Percentiles rank a stretch among this genome's conserved stretches.
phyloP scores from a whole-genome alignment of 2,329 filamentous ascomycete genomes.

The Colletotrichum simmondsii region DNA sequence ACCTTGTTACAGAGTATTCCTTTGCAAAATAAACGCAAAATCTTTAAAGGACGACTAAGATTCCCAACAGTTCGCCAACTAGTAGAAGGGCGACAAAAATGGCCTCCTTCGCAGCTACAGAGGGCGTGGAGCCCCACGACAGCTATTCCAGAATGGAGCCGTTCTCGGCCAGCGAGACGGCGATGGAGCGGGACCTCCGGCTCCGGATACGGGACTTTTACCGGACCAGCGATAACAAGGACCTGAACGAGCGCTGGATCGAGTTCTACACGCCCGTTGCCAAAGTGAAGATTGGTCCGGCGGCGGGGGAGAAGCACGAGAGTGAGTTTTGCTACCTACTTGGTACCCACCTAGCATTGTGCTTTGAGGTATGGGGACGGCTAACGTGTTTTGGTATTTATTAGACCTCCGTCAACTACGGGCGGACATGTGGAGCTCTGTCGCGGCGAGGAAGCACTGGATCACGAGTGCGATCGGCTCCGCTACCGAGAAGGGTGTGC shows the following conservation, averaged over 20 bases:
- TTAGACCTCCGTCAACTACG: conserved; percentile 27
- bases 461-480: conserved; percentile 30
- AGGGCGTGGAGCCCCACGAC: conserved; percentile 28
- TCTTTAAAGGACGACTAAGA: too few species aligned
- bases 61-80: too few species aligned
- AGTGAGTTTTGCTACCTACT: conserved; percentile 4
- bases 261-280: conserved; percentile 28
- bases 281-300: conserved; percentile 20
- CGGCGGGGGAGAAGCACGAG: conserved; percentile 19
- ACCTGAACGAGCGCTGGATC: conserved; percentile 25
- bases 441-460: conserved; percentile 33
- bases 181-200: conserved; percentile 32
- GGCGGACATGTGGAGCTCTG: conserved; percentile 26
- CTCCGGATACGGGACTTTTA: conserved; percentile 34
- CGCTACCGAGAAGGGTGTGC: conserved; percentile 17
- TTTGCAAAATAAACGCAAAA: neutral
- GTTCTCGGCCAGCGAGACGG: conserved; percentile 28
- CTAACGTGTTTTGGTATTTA: conserved; percentile 2
- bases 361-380: neutral
- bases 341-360: neutral
- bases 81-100: neutral
- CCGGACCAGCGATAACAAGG: conserved; percentile 29
- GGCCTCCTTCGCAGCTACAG: conserved; percentile 17
- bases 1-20: too few species aligned
- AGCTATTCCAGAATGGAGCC: conserved; percentile 31